Conservation (phyloP, 768 basidiomycete genomes). For the Termitomyces bulborhizus region DNA sequence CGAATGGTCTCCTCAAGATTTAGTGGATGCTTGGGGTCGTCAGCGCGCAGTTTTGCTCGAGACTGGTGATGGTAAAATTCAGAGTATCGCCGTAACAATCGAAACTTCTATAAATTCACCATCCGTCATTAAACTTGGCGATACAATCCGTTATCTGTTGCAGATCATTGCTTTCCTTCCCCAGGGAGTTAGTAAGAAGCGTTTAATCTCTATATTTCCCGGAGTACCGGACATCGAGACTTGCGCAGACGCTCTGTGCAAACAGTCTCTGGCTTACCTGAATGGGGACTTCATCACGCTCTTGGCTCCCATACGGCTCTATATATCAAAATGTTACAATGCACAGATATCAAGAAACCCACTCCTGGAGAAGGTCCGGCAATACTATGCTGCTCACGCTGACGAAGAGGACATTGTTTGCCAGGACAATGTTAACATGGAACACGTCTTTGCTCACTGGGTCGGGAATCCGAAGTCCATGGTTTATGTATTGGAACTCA, state of each 20-base stretch:
- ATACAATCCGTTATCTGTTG: neutral
- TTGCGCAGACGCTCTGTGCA: slow-evolving; percentile 4
- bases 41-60: slow-evolving; percentile 1
- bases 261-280: slow-evolving; percentile 5
- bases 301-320: slow-evolving; percentile 12
- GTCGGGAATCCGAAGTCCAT: neutral
- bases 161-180: slow-evolving; percentile 12
- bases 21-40: slow-evolving; percentile 5
- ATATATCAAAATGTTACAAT: neutral
- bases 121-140: slow-evolving; percentile 3
- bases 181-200: slow-evolving; percentile 5
- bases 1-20: slow-evolving; percentile 8
- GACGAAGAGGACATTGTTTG: neutral
- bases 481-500: neutral
- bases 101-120: slow-evolving; percentile 8
- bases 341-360: neutral
- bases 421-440: slow-evolving; percentile 6
- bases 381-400: slow-evolving; percentile 2
- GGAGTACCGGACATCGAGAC: neutral
- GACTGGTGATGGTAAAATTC: slow-evolving; percentile 5
- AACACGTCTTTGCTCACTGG: slow-evolving; percentile 7
- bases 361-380: slow-evolving; percentile 7
- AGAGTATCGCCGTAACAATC: slow-evolving; percentile 9
- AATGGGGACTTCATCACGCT: slow-evolving; percentile 7
- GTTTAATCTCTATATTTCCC: slow-evolving; percentile 2